Percentiles rank a stretch among this genome's conserved stretches.
These are phyloP conservation scores for Talaromyces marneffei DNA, from an alignment of 2,329 filamentous ascomycete species.

Conservation along the genomic window DNA sequence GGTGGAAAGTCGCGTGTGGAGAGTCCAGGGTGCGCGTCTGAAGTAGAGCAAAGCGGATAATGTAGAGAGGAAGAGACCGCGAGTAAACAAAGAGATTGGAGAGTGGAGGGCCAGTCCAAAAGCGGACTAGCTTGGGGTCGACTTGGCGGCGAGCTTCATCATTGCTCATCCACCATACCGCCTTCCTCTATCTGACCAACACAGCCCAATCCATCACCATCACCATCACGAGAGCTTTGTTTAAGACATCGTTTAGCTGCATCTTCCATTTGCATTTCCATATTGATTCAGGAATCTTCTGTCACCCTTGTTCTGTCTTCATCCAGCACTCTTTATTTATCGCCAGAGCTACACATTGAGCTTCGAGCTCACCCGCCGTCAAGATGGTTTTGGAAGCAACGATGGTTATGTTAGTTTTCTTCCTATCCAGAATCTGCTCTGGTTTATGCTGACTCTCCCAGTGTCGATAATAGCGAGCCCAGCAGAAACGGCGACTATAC, in stretches of 20 bases:
- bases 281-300: not conserved
- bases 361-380: conserved; percentile 35
- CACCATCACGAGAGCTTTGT: not conserved
- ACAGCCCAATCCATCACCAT: not conserved
- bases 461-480: conserved; percentile 97
- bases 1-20: not conserved
- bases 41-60: not conserved
- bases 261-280: not conserved
- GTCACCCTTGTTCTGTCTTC: not conserved
- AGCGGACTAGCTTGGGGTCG: conserved; percentile 1
- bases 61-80: not conserved
- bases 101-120: not conserved
- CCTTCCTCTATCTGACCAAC: not conserved
- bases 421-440: too few relatives aligned
- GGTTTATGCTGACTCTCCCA: conserved; percentile 25
- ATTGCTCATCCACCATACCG: not conserved
- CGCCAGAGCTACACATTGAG: conserved; percentile 8
- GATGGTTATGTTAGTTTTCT: conserved; percentile 77
- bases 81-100: conserved; percentile 3
- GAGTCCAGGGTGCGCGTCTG: conserved; percentile 6
- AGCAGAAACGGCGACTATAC: conserved; percentile 91
- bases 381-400: conserved; percentile 98
- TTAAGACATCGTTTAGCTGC: not conserved
- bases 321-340: not conserved
- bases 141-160: conserved; percentile 10